Evolutionary conservation across 257 asterid species (phyloP), one percentile per base, ranked within the genome.

Genomic region (Lycium ferocissimum): DNA sequence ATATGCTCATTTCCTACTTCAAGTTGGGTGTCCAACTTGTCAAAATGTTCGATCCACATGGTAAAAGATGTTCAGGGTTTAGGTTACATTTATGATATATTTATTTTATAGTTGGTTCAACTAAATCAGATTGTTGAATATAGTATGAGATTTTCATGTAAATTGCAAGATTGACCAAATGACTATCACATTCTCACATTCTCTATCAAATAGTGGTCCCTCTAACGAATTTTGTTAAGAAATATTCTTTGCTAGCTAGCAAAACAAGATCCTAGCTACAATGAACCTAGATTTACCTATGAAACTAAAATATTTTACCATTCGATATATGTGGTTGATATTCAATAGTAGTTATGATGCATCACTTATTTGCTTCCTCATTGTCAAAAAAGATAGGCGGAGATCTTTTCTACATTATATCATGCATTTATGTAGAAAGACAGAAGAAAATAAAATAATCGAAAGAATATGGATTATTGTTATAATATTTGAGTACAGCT

Each of bases 21-120:
- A 75, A 76, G 82, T 76, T 76, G 82, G 22, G 82, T 51, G 82
- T 76, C 51, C 63, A 76, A 76, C 40, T 51, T 76, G 63, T 22
- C 63, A 76, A 76, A 51, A 11, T 76, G 63, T 13, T 76, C 18
- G 4, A 3, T 76, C 63, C 63, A 22, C 81, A 22, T 76, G 81
- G 7, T 22, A 13, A 76, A 76, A 51, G 63, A 51, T 76, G 14
- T 75, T 51, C 14, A 75, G 45, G 10, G 12, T 51, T 76, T 75
- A 75, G 81, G 62, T 76, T 76, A 49, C 45, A 75, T 75, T 20
- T 75, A 49, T 47, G 81, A 75, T 20, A 22, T 75, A 49, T 49
- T 12, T 75, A 22, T 49, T 11, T 26, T 6, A 49, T 49, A 75
- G 45, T 49, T 12, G 62, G 81, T 76, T 76, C 81, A 76, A 51